Percentiles rank a stretch among this genome's conserved stretches.
Evolutionary conservation across 768 basidiomycete genomes (phyloP).

Genomic region (Cystobasidium ongulense): DNA sequence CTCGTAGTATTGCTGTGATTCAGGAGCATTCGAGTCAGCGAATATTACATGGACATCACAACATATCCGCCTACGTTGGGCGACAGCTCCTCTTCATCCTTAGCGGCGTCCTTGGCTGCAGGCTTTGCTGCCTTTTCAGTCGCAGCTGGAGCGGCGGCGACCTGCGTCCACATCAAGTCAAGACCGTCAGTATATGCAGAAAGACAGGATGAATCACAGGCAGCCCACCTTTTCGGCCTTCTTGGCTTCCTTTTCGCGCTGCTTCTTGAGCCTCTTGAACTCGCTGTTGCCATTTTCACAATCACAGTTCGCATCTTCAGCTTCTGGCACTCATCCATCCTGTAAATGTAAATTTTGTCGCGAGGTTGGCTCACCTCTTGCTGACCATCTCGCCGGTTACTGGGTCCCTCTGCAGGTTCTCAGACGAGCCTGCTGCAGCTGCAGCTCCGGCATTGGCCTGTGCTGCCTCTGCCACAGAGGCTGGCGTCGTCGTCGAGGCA

Average conservation of each 20-base stretch:
- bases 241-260: slow-evolving; percentile 61
- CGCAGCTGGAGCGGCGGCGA: slow-evolving; percentile 47
- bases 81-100: slow-evolving; percentile 72
- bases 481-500: slow-evolving; percentile 10
- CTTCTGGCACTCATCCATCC: not conserved
- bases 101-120: slow-evolving; percentile 45
- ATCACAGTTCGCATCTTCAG: no score
- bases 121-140: slow-evolving; percentile 42
- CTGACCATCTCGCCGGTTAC: slow-evolving; percentile 94
- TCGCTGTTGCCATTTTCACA: slow-evolving; percentile 55
- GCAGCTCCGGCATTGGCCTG: not conserved
- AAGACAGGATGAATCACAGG: not conserved
- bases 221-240: slow-evolving; percentile 62
- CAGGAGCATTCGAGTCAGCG: not conserved
- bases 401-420: slow-evolving; percentile 46
- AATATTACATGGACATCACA: not conserved
- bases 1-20: slow-evolving; percentile 91
- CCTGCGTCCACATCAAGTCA: slow-evolving; percentile 18
- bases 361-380: slow-evolving; percentile 62
- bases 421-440: not conserved
- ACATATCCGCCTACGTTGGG: slow-evolving; percentile 64
- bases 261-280: slow-evolving; percentile 86
- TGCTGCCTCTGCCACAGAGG: slow-evolving; percentile 11
- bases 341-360: not conserved
- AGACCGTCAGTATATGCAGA: not conserved